Conservation (phyloP, 169 alveolate species). For the Plasmodium billcollinsi region DNA sequence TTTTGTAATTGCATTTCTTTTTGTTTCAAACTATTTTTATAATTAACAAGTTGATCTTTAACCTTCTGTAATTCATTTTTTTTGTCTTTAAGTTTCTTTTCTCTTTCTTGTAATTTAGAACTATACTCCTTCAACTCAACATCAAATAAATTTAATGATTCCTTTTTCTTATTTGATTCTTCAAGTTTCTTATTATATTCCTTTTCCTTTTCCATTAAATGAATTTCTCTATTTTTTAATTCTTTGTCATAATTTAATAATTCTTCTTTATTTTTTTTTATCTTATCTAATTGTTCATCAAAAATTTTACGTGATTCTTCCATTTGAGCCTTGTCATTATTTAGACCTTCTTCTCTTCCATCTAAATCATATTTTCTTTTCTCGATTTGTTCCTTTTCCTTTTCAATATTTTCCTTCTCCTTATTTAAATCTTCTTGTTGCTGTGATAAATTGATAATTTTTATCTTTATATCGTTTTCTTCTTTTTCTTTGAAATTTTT, state of each 20-base stretch:
- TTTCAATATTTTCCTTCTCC: constrained; percentile 59
- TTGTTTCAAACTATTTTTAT: constrained; percentile 67
- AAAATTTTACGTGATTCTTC: constrained; percentile 73
- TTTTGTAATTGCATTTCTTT: constrained; percentile 64
- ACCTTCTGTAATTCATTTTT: constrained; percentile 70
- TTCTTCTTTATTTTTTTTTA: constrained; percentile 72
- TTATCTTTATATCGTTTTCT: constrained; percentile 70
- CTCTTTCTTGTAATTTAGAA: constrained; percentile 64
- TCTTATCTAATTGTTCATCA: constrained; percentile 69
- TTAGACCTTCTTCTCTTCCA: constrained; percentile 40
- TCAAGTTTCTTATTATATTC: constrained; percentile 45
- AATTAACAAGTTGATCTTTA: constrained; percentile 61
- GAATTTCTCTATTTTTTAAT: constrained; percentile 50
- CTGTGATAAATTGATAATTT: constrained; percentile 69
- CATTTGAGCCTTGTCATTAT: constrained; percentile 66
- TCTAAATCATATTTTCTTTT: constrained; percentile 57
- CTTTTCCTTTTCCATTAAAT: constrained; percentile 55
- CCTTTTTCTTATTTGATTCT: constrained; percentile 69
- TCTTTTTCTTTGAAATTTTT: constrained; percentile 71
- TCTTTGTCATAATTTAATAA: constrained; percentile 54
- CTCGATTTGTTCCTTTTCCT: constrained; percentile 70
- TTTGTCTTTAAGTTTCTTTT: constrained; percentile 67
- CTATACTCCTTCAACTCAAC: constrained; percentile 46
- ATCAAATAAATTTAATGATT: constrained; percentile 34
- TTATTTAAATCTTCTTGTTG: constrained; percentile 72